Evolutionary conservation across 2,329 filamentous ascomycete genomes (phyloP).

Genomic region (Colletotrichum abscissum): DNA sequence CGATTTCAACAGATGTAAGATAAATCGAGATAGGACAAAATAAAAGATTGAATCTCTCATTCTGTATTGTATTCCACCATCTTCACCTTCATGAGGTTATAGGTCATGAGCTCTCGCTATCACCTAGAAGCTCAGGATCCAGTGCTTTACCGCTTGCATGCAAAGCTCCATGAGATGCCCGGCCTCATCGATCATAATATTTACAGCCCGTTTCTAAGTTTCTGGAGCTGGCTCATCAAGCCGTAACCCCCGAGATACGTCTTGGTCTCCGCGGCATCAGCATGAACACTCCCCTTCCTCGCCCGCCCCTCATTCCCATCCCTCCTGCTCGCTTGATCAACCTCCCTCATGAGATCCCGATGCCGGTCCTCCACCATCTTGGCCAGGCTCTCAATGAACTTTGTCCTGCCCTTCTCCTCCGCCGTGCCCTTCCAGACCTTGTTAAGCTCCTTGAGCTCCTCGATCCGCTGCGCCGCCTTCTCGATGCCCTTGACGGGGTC

Average conservation of each 20-base stretch:
- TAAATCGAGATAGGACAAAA: neutral
- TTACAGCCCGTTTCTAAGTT: constrained; percentile 65
- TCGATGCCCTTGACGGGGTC: constrained; percentile 76
- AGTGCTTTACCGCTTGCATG: neutral
- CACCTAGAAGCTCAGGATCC: neutral
- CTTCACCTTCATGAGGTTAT: neutral
- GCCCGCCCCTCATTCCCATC: constrained; percentile 45
- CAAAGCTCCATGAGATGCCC: neutral
- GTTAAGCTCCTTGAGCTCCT: constrained; percentile 80
- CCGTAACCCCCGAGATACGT: constrained; percentile 64
- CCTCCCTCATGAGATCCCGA: constrained; percentile 63
- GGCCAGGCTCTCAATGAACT: constrained; percentile 84
- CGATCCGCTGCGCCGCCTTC: constrained; percentile 78
- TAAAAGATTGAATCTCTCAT: neutral
- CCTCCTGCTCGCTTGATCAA: constrained; percentile 56
- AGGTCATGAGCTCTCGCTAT: neutral
- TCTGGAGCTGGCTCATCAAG: constrained; percentile 72
- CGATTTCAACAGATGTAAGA: neutral
- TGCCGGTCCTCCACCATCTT: constrained; percentile 85
- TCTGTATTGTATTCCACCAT: neutral
- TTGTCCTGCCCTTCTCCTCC: constrained; percentile 86
- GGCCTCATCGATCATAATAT: constrained; percentile 13
- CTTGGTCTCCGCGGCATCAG: constrained; percentile 52
- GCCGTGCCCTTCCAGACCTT: constrained; percentile 95
- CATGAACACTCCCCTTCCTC: constrained; percentile 48